Conservation (phyloP, 2,329 filamentous ascomycete species). For the Cryphonectria naterciae region DNA sequence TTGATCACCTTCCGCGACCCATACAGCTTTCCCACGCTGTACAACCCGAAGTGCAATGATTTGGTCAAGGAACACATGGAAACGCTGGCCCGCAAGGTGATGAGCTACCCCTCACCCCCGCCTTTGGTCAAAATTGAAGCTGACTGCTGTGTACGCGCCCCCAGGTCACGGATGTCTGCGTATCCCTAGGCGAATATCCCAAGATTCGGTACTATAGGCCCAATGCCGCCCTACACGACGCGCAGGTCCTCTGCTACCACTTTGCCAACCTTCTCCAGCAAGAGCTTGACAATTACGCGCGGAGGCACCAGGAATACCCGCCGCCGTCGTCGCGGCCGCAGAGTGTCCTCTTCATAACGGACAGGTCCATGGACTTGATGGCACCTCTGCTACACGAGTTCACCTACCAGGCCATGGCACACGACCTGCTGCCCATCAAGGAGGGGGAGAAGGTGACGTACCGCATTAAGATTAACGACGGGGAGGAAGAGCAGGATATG, state of each 20-base stretch:
- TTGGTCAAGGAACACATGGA: slow-evolving; percentile 84
- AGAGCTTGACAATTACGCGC: slow-evolving; percentile 85
- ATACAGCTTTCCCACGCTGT: slow-evolving; percentile 92
- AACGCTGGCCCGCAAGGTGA: slow-evolving; percentile 83
- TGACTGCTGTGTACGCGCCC: slow-evolving; percentile 29
- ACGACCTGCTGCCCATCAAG: slow-evolving; percentile 86
- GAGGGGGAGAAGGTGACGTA: slow-evolving; percentile 90
- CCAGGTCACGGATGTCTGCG: slow-evolving; percentile 84
- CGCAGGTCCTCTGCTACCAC: slow-evolving; percentile 82
- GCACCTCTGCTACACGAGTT: slow-evolving; percentile 93
- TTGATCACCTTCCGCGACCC: slow-evolving; percentile 91
- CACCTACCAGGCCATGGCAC: slow-evolving; percentile 97
- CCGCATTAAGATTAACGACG: slow-evolving; percentile 77
- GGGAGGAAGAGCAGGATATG: slow-evolving; percentile 83
- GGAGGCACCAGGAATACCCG: slow-evolving; percentile 83
- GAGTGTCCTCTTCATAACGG: slow-evolving; percentile 82
- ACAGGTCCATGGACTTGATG: slow-evolving; percentile 89
- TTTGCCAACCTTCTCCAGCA: slow-evolving; percentile 90
- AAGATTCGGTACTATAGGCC: slow-evolving; percentile 91
- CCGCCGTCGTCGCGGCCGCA: slow-evolving; percentile 77
- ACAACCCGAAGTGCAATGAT: slow-evolving; percentile 86
- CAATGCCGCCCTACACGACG: slow-evolving; percentile 76
- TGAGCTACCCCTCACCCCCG: slow-evolving; percentile 17
- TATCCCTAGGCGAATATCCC: slow-evolving; percentile 91
- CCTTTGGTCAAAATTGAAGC: slow-evolving; percentile 4